phyloP scores from a whole-genome alignment of 1,139 yeast species.

The Protomyces pachydermus region DNA sequence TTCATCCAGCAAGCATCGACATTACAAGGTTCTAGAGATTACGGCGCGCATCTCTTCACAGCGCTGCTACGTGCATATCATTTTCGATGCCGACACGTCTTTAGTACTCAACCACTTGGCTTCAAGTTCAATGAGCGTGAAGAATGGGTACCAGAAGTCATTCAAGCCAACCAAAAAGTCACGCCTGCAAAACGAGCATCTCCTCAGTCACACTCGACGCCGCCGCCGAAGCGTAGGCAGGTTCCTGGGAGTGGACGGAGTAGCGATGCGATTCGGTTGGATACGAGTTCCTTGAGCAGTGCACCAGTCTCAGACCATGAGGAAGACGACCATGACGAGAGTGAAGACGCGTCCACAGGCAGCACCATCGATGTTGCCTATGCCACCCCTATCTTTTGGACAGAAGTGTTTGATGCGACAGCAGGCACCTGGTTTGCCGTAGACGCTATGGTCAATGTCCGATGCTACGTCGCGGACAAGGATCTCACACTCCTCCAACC shows the following conservation, averaged over 20 bases:
- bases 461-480: slow-evolving; percentile 7
- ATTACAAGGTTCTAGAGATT: slow-evolving; percentile 66
- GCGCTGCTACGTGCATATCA: slow-evolving; percentile 67
- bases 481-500: slow-evolving; percentile 22
- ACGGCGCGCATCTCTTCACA: slow-evolving; percentile 84
- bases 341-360: background rate
- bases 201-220: background rate
- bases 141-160: slow-evolving; percentile 2
- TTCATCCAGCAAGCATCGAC: slow-evolving; percentile 46
- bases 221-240: background rate
- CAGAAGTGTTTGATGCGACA: slow-evolving; percentile 82
- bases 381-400: slow-evolving; percentile 77
- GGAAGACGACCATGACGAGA: background rate
- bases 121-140: slow-evolving; percentile 47
- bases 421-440: slow-evolving; percentile 68
- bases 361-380: slow-evolving; percentile 34
- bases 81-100: slow-evolving; percentile 65
- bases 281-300: background rate
- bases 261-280: background rate
- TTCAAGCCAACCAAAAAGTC: background rate
- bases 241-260: background rate
- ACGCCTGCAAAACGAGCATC: background rate
- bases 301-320: background rate
- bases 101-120: slow-evolving; percentile 88
- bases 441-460: slow-evolving; percentile 63